These are phyloP conservation scores for Saccharomyces pastorianus DNA, from an alignment of 1,139 yeast genomes.

Conservation along the genomic window DNA sequence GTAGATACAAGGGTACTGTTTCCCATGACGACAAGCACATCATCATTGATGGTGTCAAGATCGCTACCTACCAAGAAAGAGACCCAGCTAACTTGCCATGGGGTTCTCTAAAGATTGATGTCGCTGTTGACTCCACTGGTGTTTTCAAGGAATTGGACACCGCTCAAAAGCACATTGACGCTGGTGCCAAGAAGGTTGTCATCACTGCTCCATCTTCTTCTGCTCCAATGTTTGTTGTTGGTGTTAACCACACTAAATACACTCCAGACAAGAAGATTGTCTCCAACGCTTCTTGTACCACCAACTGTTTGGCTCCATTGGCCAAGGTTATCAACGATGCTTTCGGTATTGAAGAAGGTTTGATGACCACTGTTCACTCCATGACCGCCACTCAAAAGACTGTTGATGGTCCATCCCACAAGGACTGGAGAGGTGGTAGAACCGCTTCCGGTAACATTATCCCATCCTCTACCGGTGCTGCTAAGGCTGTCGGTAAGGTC, in stretches of 20 bases:
- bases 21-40: slow-evolving; percentile 52
- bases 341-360: slow-evolving; percentile 77
- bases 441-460: slow-evolving; percentile 86
- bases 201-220: slow-evolving; percentile 82
- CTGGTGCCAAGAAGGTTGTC: slow-evolving; percentile 83
- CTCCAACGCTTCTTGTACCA: slow-evolving; percentile 84
- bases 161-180: slow-evolving; percentile 75
- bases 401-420: slow-evolving; percentile 89
- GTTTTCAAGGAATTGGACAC: slow-evolving; percentile 71
- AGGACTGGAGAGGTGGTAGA: slow-evolving; percentile 95
- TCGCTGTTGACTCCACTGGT: slow-evolving; percentile 82
- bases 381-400: slow-evolving; percentile 86
- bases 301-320: slow-evolving; percentile 84
- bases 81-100: slow-evolving; percentile 80
- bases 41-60: slow-evolving; percentile 58
- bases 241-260: slow-evolving; percentile 73
- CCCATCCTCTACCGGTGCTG: slow-evolving; percentile 89
- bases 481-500: slow-evolving; percentile 87
- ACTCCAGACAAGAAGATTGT: slow-evolving; percentile 62
- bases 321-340: slow-evolving; percentile 74
- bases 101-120: slow-evolving; percentile 70
- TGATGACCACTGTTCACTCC: slow-evolving; percentile 87
- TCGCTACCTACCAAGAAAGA: slow-evolving; percentile 67
- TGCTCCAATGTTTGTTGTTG: slow-evolving; percentile 85
- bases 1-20: slow-evolving; percentile 64